Base-by-base conservation (phyloP, 2,329 filamentous ascomycete genomes). In the Raffaelea albimanens region DNA sequence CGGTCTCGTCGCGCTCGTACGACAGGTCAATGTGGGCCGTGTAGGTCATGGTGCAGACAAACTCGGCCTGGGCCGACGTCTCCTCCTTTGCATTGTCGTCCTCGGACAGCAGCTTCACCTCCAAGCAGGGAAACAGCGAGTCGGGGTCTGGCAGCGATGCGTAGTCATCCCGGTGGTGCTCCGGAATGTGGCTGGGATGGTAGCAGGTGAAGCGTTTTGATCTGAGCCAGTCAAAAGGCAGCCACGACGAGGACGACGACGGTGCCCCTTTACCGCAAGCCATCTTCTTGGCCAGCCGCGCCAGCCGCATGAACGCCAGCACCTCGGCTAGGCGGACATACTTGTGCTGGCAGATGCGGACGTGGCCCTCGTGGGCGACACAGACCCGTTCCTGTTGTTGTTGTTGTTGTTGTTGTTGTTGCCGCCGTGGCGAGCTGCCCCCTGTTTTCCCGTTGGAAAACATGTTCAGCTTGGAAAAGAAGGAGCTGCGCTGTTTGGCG, bases 1-100 rank as follows among this genome's bases (percentile, higher is more conserved):
- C 23, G 41, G 34, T 22, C 22, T 47, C 39, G 10, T 29, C 10
- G 14, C 18, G n/a, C 18, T 47, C 33, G 18, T 29, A 23, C n/a
- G 23, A 20, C 18, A 50, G 19, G 20, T 50, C 45, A 11, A 50
- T 7, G 42, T 50, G 48, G 1, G 48, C 48, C 4, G 48, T 50
- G 21, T 50, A 50, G 18, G 44, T 38, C 48, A 44, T 47, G 4
- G 41, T 47, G 3, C 21, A n/a, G 1, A 50, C 25, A 29, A 29
- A 29, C 25, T 29, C 25, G 25, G 25, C 25, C 7, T 29, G 7
- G 25, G 25, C 25, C 7, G 7, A 7, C n/a, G n/a, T n/a, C n/a
- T n/a, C 44, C 23, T 49, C 44, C 33, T 46, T 19, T 3, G 34
- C 18, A 2, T 31, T 41, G 19, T 44, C 40, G 23, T 11, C 21